A percentile compares a stretch with the other conserved stretches of the same genome.
These are phyloP conservation scores for Paramecium tetraurelia DNA, from an alignment of 73 alveolate species.

Conservation along the genomic window DNA sequence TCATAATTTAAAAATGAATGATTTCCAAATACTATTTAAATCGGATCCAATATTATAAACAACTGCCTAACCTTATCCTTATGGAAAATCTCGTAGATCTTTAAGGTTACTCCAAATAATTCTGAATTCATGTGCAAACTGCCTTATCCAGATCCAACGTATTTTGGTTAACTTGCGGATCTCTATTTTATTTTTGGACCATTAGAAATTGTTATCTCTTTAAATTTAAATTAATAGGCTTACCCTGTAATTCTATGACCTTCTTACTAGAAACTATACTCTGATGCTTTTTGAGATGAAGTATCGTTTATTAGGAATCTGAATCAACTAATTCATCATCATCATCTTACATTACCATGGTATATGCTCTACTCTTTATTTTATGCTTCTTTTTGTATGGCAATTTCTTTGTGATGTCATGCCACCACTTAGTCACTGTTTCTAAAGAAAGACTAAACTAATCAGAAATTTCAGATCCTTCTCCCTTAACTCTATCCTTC, in stretches of 20 bases:
- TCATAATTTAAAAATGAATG: constrained; percentile 3
- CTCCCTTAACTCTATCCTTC: background rate
- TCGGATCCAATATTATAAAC: constrained; percentile 10
- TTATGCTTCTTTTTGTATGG: background rate
- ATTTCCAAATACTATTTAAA: background rate
- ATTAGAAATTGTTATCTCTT: background rate
- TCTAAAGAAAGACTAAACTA: background rate
- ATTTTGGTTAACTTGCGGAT: constrained; percentile 1
- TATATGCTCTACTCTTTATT: background rate
- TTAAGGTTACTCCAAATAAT: background rate
- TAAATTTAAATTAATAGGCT: background rate
- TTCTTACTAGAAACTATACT: background rate
- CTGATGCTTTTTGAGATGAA: background rate
- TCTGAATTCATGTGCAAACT: background rate
- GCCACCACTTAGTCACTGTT: background rate
- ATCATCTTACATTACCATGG: background rate
- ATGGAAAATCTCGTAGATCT: background rate
- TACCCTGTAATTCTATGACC: background rate
- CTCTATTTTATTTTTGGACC: background rate
- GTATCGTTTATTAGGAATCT: background rate
- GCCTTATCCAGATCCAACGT: background rate
- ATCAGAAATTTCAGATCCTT: background rate
- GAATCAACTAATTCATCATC: background rate
- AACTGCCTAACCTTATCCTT: background rate
- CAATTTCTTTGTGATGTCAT: background rate